Evolutionary conservation across 257 asterid species (phyloP).

Genomic region (Gardenia jasminoides): DNA sequence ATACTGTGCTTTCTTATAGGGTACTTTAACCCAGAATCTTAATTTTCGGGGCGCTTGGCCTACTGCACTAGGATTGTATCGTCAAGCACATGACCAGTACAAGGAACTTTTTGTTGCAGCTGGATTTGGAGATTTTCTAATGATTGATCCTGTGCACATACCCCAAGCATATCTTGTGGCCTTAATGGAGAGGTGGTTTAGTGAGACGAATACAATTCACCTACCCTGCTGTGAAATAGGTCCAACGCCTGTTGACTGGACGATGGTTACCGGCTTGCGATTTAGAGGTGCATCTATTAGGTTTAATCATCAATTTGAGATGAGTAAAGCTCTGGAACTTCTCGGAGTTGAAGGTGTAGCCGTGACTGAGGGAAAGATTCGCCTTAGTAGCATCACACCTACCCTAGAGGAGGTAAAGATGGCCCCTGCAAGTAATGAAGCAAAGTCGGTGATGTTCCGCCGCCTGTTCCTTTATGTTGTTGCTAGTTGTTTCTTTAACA

Average conservation of each 20-base stretch:
- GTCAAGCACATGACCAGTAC: slow-evolving; percentile 19
- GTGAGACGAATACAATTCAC: slow-evolving; percentile 20
- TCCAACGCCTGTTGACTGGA: slow-evolving; percentile 20
- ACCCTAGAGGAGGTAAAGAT: slow-evolving; percentile 12
- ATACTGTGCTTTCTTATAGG: slow-evolving; percentile 6
- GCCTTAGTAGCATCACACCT: slow-evolving; percentile 23
- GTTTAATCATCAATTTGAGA: slow-evolving; percentile 12
- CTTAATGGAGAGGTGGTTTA: slow-evolving; percentile 22
- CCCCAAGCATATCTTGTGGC: slow-evolving; percentile 23
- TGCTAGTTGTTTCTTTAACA: slow-evolving; percentile 21
- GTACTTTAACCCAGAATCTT: slow-evolving; percentile 17
- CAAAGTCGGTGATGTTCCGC: slow-evolving; percentile 19
- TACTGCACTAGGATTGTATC: slow-evolving; percentile 17
- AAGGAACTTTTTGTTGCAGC: slow-evolving; percentile 19
- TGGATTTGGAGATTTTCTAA: slow-evolving; percentile 19
- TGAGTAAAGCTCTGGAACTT: slow-evolving; percentile 19
- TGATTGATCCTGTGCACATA: slow-evolving; percentile 13
- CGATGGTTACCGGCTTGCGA: slow-evolving; percentile 14
- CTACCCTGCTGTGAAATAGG: slow-evolving; percentile 22
- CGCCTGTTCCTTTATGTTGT: slow-evolving; percentile 16
- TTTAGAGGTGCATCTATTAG: slow-evolving; percentile 14
- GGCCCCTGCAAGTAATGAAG: slow-evolving; percentile 17
- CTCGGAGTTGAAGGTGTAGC: slow-evolving; percentile 15
- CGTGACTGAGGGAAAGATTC: slow-evolving; percentile 22
- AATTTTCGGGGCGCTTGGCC: slow-evolving; percentile 25